Base-by-base conservation (phyloP, 2,329 filamentous ascomycete genomes). In the Amylocarpus encephaloides region DNA sequence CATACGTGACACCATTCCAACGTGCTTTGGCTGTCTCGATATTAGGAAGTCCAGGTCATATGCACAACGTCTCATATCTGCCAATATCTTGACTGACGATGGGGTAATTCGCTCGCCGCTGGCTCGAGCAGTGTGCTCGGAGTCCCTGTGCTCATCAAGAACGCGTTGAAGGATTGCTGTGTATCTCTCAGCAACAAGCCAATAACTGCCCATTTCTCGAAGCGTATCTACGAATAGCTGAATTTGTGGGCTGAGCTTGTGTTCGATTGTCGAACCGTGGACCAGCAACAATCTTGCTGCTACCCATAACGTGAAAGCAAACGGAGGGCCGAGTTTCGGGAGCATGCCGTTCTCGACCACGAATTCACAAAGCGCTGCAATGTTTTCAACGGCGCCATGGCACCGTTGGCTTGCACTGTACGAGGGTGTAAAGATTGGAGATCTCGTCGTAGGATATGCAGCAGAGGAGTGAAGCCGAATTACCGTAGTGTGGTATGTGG, bases 261-360 rank as follows among this genome's bases (percentile, higher is more conserved):
- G 86, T 58, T 93, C 88, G 49, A 94, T 89, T 0, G 90, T 95
- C 6, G 88, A 93, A 22, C 89, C 89, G 66, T 95, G 90, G 2
- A 96, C 91, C 7, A 95, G 82, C 5, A 95, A 74, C 3, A 95
- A 76, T 3, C 91, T 84, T 5, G 91, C 89, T 2, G 88, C 89
- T 13, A 95, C 91, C 91, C 91, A 95, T 1, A 95, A 74, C 0
- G 88, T 90, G 64, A 95, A 96, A 3, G 90, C 90, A 65, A 95
- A 95, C 0, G 89, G 90, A 0, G 90, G 90, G 0, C 91, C 91
- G 13, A 95, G 79, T 65, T 90, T 90, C 44, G 82, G 76, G 16
- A 95, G 74, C 66, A 95, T 78, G 46, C 78, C 77, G 60, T 88
- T 85, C 53, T 80, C 80, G 26, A 86, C 78, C 11, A 94, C 88